Conservation (phyloP, 2,329 filamentous ascomycete genomes). For the Fusarium albosuccineum region DNA sequence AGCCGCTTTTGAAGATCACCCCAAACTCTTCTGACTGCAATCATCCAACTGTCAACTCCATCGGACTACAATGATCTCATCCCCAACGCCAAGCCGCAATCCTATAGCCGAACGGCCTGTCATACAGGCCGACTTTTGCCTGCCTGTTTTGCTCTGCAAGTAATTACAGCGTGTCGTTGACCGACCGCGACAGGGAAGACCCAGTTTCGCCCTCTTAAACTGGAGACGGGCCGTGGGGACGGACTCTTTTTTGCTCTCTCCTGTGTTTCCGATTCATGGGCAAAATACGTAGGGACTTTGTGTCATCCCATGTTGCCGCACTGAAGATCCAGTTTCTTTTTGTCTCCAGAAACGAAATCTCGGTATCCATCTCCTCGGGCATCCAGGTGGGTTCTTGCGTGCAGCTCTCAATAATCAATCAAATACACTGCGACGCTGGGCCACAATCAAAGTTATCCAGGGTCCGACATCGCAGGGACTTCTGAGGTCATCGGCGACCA, state of each 20-base stretch:
- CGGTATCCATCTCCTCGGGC: background rate
- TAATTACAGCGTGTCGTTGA: background rate
- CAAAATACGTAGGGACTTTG: background rate
- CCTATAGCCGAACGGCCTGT: background rate
- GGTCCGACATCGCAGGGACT: background rate
- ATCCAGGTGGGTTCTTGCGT: background rate
- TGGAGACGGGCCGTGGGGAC: background rate
- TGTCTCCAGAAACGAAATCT: background rate
- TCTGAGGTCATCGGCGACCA: constrained; percentile 4
- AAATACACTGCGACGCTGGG: background rate
- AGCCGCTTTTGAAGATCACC: background rate
- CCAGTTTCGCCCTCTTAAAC: background rate
- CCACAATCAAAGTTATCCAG: background rate
- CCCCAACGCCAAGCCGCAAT: background rate
- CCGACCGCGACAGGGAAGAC: background rate
- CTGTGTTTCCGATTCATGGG: constrained; percentile 4
- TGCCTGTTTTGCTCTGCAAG: background rate
- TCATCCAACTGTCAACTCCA: background rate
- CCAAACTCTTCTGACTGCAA: background rate
- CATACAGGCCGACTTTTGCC: background rate
- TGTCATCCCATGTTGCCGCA: constrained; percentile 7
- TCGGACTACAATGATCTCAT: background rate
- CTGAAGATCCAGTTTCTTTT: background rate
- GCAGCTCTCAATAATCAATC: background rate
- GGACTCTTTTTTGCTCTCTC: background rate